Evolutionary conservation across 768 basidiomycete genomes (phyloP), one percentile per base, ranked within the genome.

Genomic region (Guyanaporus albipodus): DNA sequence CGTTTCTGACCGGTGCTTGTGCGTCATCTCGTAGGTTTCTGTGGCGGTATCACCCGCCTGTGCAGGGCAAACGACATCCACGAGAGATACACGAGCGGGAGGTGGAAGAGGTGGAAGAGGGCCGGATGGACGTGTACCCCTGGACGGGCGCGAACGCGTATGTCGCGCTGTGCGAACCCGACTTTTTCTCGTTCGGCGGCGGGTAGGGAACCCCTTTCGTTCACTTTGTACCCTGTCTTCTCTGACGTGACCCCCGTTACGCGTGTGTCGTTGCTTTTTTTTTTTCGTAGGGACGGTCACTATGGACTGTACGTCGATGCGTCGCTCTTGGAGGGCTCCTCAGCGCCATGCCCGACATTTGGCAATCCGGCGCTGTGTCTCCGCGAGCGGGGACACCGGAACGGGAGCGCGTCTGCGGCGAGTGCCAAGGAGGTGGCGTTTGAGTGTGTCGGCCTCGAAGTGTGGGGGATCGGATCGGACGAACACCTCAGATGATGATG

Each of bases 61-160:
- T 35, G 18, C 43, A 44, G 0, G 53, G 14, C 21, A 37, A 24
- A n/a, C n/a, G n/a, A n/a, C n/a, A n/a, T n/a, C n/a, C n/a, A n/a
- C n/a, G n/a, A n/a, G n/a, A n/a, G n/a, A n/a, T n/a, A n/a, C n/a
- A n/a, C n/a, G n/a, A n/a, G 7, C 31, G 9, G 27, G 27, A 11
- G 6, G 27, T 6, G 27, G 1, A n/a, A 15, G 31, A 12, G 14
- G 56, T 49, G 17, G 18, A 38, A 27, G 44, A 48, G 68, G 66
- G 61, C 4, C 65, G 63, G 4, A 58, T 92, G 33, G 70, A 79
- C 22, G 75, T 89, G 23, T 93, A 78, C 70, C 80, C 75, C 39
- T 88, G 88, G 83, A 94, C 93, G 0, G 92, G 91, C 4, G 80
- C 70, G 63, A 99, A 98, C 61, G 83, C 85, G 43, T 97, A 97